Conservation (phyloP, 2,329 filamentous ascomycete species). For the Neopestalotiopsis rosae region DNA sequence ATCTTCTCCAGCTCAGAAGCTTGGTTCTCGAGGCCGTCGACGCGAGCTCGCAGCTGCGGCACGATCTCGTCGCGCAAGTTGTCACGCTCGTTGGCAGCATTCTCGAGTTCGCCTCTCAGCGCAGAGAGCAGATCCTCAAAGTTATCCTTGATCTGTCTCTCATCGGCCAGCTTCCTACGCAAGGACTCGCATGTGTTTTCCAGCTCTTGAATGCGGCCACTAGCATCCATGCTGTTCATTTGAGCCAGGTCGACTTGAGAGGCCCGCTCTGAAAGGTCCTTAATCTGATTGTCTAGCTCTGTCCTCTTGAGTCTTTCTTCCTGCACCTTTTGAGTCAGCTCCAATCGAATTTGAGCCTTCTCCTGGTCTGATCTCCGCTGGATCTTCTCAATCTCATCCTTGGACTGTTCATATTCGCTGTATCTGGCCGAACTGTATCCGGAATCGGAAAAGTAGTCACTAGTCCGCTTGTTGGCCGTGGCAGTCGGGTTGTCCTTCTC, state of each 20-base stretch:
- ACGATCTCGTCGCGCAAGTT: conserved; percentile 89
- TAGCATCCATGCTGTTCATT: conserved; percentile 61
- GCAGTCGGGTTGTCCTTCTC: conserved; percentile 67
- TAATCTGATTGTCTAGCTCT: conserved; percentile 82
- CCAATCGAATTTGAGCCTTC: conserved; percentile 83
- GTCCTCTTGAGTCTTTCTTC: conserved; percentile 81
- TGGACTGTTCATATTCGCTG: conserved; percentile 67
- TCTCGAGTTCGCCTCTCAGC: conserved; percentile 81
- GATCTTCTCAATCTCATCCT: conserved; percentile 80
- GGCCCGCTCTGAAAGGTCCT: conserved; percentile 79
- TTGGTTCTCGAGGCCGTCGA: conserved; percentile 80
- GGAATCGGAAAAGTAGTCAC: conserved; percentile 98
- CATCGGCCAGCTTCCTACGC: conserved; percentile 80
- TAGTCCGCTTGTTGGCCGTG: conserved; percentile 73
- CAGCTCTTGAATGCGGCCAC: conserved; percentile 74
- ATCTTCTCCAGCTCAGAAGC: conserved; percentile 74
- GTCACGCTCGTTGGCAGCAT: conserved; percentile 85
- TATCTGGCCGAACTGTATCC: conserved; percentile 85
- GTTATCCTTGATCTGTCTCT: conserved; percentile 86
- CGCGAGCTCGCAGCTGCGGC: conserved; percentile 75
- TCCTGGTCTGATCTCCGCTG: conserved; percentile 89
- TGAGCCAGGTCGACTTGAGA: conserved; percentile 64
- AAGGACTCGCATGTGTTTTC: conserved; percentile 83
- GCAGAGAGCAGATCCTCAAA: conserved; percentile 91
- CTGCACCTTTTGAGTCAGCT: conserved; percentile 84